Conservation (phyloP, 345 rosid genomes). For the Punica granatum region DNA sequence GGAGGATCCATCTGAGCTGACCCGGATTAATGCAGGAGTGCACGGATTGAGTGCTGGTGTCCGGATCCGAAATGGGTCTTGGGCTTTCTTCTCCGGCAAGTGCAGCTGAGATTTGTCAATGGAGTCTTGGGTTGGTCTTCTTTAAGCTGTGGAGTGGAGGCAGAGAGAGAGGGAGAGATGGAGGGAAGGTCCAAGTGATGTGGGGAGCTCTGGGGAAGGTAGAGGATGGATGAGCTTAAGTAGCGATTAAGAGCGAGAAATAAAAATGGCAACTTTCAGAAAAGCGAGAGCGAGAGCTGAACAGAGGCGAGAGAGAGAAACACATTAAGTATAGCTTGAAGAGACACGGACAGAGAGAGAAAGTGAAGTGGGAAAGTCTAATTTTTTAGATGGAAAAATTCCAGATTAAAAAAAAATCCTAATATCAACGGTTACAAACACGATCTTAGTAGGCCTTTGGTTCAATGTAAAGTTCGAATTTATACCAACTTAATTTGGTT, state of each 20-base stretch:
- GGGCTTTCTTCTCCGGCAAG: not conserved
- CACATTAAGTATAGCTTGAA: no score
- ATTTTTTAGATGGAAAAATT: no score
- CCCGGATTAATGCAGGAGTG: constrained; percentile 4
- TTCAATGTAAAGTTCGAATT: no score
- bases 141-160: constrained; percentile 1
- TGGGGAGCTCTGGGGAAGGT: not conserved
- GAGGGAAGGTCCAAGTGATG: not conserved
- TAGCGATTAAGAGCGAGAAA: not conserved
- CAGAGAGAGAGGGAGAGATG: not conserved
- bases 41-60: not conserved
- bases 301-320: no score
- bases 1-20: constrained; percentile 66
- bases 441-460: no score
- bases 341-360: no score
- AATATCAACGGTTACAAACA: no score
- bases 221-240: not conserved
- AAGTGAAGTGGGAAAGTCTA: not conserved
- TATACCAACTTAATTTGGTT: no score
- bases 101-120: not conserved
- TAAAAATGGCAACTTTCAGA: not conserved
- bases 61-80: constrained; percentile 3
- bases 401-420: no score
- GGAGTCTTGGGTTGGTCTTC: not conserved
- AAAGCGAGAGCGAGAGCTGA: not conserved